These are phyloP conservation scores for Lyophyllum shimeji DNA, from an alignment of 768 basidiomycete genomes.

Conservation along the genomic window DNA sequence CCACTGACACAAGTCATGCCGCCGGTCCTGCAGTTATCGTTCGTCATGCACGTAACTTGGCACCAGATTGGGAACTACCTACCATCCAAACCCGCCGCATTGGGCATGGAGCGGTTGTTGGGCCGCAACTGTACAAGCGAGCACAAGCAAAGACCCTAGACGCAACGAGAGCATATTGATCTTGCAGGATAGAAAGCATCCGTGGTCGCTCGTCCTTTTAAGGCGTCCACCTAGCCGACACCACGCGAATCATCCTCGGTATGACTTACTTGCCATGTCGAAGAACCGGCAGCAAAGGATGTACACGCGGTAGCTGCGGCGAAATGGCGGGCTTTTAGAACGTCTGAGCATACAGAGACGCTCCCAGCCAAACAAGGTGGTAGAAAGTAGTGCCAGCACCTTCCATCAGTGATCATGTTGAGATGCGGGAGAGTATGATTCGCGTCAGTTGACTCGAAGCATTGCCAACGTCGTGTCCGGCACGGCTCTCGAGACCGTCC, in stretches of 20 bases:
- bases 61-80: constrained; percentile 5
- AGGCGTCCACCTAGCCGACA: background rate
- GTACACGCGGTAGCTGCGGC: constrained; percentile 18
- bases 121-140: constrained; percentile 26
- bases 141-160: constrained; percentile 20
- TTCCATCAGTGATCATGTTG: background rate
- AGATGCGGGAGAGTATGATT: background rate
- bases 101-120: constrained; percentile 44
- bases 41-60: background rate
- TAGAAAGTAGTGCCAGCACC: background rate
- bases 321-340: constrained; percentile 22
- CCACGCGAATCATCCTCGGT: constrained; percentile 11
- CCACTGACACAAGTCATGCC: constrained; percentile 47
- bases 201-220: constrained; percentile 5
- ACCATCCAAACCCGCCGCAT: constrained; percentile 54
- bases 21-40: constrained; percentile 38
- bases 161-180: constrained; percentile 11
- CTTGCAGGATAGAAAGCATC: background rate
- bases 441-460: background rate
- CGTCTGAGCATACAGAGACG: background rate
- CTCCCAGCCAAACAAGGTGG: background rate
- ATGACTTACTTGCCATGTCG: background rate
- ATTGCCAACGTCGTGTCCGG: background rate
- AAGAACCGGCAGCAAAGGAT: constrained; percentile 3
- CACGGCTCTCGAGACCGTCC: background rate